These are phyloP conservation scores for Fusarium concolor DNA, from an alignment of 2,329 filamentous ascomycete species.

Conservation along the genomic window DNA sequence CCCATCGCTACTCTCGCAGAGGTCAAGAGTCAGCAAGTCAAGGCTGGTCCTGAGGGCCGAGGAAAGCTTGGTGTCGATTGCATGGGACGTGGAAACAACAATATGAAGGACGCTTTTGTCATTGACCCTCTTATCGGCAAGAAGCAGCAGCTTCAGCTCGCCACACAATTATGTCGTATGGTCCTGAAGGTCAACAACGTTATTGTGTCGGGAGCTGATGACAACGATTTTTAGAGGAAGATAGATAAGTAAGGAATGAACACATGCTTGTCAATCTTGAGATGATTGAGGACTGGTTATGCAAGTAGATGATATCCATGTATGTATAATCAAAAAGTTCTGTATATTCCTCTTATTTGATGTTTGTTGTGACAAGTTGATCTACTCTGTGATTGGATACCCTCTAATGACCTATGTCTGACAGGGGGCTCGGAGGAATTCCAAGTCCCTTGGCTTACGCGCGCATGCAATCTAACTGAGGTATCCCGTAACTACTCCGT, in stretches of 20 bases:
- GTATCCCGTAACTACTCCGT: background rate
- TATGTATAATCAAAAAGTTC: conserved; percentile 35
- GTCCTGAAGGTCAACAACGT: conserved; percentile 98
- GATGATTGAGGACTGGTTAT: conserved; percentile 39
- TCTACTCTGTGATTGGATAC: conserved; percentile 16
- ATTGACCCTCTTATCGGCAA: conserved; percentile 99
- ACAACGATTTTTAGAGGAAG: conserved; percentile 80
- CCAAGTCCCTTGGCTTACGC: conserved; percentile 18
- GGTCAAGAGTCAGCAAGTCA: conserved; percentile 96
- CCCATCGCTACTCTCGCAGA: conserved; percentile 95
- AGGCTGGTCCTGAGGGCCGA: conserved; percentile 64
- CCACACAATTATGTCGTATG: conserved; percentile 98
- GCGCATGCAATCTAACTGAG: background rate
- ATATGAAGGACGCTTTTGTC: conserved; percentile 98
- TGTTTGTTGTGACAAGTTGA: background rate
- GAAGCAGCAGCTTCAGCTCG: conserved; percentile 94
- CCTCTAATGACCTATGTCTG: background rate
- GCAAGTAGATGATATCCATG: conserved; percentile 37
- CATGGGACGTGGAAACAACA: conserved; percentile 94
- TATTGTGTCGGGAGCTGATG: conserved; percentile 87
- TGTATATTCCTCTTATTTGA: conserved; percentile 3
- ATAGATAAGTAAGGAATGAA: conserved; percentile 41
- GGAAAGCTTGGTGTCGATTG: conserved; percentile 92
- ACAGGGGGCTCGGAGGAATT: conserved; percentile 21
- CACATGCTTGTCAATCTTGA: conserved; percentile 38